Conservation (phyloP, 352 stramenopile genomes). For the Aphanomyces cochlioides region DNA sequence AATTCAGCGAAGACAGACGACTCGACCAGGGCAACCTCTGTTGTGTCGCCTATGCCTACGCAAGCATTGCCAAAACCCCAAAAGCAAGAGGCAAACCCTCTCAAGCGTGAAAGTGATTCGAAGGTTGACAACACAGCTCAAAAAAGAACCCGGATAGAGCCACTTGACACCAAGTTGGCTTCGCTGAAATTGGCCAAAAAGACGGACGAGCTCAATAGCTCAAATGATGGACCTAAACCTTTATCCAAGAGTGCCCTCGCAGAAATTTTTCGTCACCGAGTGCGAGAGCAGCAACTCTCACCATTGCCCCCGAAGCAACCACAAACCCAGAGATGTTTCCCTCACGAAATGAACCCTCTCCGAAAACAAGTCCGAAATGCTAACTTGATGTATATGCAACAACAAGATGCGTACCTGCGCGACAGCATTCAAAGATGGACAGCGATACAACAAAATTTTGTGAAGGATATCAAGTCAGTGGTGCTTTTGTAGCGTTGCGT, state of each 20-base stretch:
- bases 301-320: background rate
- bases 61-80: too few relatives aligned
- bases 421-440: slow-evolving; percentile 25
- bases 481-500: slow-evolving; percentile 9
- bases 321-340: background rate
- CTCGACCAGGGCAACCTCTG: too few relatives aligned
- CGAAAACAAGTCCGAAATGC: background rate
- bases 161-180: too few relatives aligned
- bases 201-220: too few relatives aligned
- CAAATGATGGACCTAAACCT: too few relatives aligned
- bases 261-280: slow-evolving; percentile 26
- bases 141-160: too few relatives aligned
- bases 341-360: background rate
- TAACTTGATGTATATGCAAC: slow-evolving; percentile 14
- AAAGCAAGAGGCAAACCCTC: too few relatives aligned
- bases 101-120: too few relatives aligned
- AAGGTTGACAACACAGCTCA: too few relatives aligned
- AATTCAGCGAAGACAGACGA: too few relatives aligned
- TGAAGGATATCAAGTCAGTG: slow-evolving; percentile 24
- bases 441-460: slow-evolving; percentile 4
- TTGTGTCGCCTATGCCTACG: too few relatives aligned
- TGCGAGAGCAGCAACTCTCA: slow-evolving; percentile 18
- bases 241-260: slow-evolving; percentile 13
- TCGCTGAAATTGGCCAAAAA: too few relatives aligned
- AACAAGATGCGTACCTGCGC: slow-evolving; percentile 20